These are phyloP conservation scores for Rhinocladiella similis DNA, from an alignment of 2,329 filamentous ascomycete genomes.

Conservation along the genomic window DNA sequence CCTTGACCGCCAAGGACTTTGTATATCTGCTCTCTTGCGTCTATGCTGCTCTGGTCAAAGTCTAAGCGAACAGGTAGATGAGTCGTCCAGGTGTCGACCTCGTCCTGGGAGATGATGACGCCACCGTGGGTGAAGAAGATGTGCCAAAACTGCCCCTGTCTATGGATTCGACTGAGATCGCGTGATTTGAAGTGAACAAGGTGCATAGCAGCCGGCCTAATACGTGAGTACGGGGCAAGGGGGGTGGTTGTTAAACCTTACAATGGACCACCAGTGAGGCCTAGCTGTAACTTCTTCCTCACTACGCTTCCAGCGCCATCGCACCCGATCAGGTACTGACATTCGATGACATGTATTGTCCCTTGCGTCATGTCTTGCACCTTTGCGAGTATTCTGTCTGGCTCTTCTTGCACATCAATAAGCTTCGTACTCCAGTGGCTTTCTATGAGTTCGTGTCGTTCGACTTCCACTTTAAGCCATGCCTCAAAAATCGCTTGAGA, in stretches of 20 bases:
- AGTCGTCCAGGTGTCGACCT: slow-evolving; percentile 36
- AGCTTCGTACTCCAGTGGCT: not conserved
- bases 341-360: not conserved
- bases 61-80: slow-evolving; percentile 21
- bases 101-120: slow-evolving; percentile 36
- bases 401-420: not conserved
- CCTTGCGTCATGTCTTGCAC: not conserved
- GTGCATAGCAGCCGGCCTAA: slow-evolving; percentile 27
- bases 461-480: slow-evolving; percentile 34
- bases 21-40: no score
- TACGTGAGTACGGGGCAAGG: slow-evolving; percentile 1
- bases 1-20: no score
- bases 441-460: slow-evolving; percentile 28
- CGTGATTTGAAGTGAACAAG: slow-evolving; percentile 37
- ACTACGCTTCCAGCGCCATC: not conserved
- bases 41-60: no score
- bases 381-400: not conserved
- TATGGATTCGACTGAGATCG: slow-evolving; percentile 29
- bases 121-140: slow-evolving; percentile 31
- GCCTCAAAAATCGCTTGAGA: slow-evolving; percentile 39
- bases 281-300: no score
- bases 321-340: not conserved
- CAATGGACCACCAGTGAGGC: slow-evolving; percentile 32
- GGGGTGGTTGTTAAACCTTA: slow-evolving; percentile 17
- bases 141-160: slow-evolving; percentile 36